Evolutionary conservation across 2,329 filamentous ascomycete genomes (phyloP).

Genomic region (Acarospora socialis): DNA sequence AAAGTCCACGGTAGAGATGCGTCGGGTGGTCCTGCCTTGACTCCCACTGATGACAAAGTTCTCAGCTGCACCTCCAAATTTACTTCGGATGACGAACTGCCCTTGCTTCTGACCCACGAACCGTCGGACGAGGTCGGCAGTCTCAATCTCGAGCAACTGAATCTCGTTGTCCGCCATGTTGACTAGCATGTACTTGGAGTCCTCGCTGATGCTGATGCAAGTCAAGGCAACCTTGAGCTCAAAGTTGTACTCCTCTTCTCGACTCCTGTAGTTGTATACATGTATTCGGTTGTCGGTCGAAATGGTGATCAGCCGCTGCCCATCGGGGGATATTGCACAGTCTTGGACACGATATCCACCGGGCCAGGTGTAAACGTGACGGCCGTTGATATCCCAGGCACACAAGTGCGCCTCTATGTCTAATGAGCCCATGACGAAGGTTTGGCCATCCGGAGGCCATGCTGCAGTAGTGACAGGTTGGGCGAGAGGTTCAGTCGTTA

Average conservation of each 20-base stretch:
- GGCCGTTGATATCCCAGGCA: slow-evolving; percentile 54
- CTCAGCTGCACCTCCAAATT: slow-evolving; percentile 80
- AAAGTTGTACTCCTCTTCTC: slow-evolving; percentile 61
- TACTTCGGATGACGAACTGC: slow-evolving; percentile 64
- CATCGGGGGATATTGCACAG: slow-evolving; percentile 68
- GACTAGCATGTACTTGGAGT: slow-evolving; percentile 69
- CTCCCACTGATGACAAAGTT: slow-evolving; percentile 86
- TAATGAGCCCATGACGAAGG: slow-evolving; percentile 67
- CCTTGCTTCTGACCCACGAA: slow-evolving; percentile 65
- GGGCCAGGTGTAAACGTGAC: slow-evolving; percentile 50
- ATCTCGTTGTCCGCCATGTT: slow-evolving; percentile 68
- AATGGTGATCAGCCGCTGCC: slow-evolving; percentile 64
- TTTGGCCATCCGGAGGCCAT: slow-evolving; percentile 68
- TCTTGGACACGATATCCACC: slow-evolving; percentile 67
- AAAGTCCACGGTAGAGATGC: slow-evolving; percentile 1
- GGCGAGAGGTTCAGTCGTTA: slow-evolving; percentile 54
- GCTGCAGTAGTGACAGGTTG: slow-evolving; percentile 78
- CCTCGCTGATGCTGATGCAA: slow-evolving; percentile 65
- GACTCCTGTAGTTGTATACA: slow-evolving; percentile 67
- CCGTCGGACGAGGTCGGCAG: slow-evolving; percentile 54
- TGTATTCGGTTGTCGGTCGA: slow-evolving; percentile 57
- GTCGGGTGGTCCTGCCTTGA: slow-evolving; percentile 63
- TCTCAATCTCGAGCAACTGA: slow-evolving; percentile 62
- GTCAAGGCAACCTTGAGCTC: slow-evolving; percentile 55
- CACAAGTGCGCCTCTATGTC: slow-evolving; percentile 53